Evolutionary conservation across 1,284 basidiomycete species (phyloP).

Genomic region (Cutaneotrichosporon arboriforme): DNA sequence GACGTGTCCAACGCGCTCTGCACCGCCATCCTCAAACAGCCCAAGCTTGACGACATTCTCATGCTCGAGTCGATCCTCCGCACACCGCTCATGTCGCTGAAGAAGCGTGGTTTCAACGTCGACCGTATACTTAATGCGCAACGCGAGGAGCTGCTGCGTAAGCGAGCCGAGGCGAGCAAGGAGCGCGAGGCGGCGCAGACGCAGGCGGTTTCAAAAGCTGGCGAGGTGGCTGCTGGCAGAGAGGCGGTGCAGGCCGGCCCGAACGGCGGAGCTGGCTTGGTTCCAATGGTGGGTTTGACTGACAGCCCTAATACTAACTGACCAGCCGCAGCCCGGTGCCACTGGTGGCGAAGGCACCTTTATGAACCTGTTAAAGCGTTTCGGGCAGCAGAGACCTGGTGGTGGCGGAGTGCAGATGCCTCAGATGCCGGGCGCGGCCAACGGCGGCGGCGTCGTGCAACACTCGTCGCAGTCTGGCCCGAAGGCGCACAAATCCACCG

Average conservation of each 20-base stretch:
- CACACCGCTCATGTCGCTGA: constrained; percentile 76
- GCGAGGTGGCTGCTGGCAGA: background rate
- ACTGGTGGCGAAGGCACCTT: background rate
- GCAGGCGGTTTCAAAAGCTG: background rate
- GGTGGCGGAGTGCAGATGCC: background rate
- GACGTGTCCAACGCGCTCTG: constrained; percentile 59
- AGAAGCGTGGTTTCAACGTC: constrained; percentile 62
- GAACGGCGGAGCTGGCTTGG: background rate
- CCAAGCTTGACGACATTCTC: constrained; percentile 73
- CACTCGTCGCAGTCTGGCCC: background rate
- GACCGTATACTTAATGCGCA: constrained; percentile 86
- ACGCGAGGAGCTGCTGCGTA: constrained; percentile 63
- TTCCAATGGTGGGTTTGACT: no score
- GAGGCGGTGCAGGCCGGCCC: background rate
- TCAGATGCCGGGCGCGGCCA: background rate
- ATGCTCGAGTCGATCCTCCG: constrained; percentile 72
- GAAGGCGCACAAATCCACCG: constrained; percentile 6
- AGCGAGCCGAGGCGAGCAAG: constrained; percentile 46
- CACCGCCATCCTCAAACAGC: constrained; percentile 65
- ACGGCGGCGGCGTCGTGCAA: background rate
- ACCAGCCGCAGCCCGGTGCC: no score
- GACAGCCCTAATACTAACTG: no score
- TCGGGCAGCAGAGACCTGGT: background rate
- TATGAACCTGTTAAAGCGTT: background rate
- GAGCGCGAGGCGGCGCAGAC: constrained; percentile 36